These are phyloP conservation scores for Salix suchowensis DNA, from an alignment of 345 rosid genomes.

Conservation along the genomic window DNA sequence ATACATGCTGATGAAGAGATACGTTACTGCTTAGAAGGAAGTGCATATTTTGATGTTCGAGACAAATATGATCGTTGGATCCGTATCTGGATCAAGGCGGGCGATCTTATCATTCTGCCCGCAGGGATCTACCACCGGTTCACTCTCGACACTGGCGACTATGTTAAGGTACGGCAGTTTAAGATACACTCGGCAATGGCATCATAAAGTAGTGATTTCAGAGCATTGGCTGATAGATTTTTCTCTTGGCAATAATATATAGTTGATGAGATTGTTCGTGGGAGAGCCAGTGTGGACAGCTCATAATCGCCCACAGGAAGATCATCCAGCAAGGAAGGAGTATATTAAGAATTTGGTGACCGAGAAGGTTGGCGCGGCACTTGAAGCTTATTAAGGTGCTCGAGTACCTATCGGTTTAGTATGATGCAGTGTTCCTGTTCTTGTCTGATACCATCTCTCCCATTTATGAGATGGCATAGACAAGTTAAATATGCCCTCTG, in stretches of 20 bases:
- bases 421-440: neutral
- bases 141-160: constrained; percentile 74
- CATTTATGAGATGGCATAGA: too few relatives aligned
- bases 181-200: neutral
- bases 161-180: constrained; percentile 51
- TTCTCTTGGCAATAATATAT: constrained; percentile 6
- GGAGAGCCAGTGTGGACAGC: constrained; percentile 88
- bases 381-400: constrained; percentile 35
- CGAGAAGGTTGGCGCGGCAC: constrained; percentile 33
- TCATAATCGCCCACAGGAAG: constrained; percentile 79
- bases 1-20: constrained; percentile 87
- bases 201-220: neutral
- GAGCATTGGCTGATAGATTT: neutral
- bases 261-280: constrained; percentile 84
- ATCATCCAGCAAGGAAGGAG: constrained; percentile 68
- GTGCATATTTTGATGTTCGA: constrained; percentile 84
- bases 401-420: neutral
- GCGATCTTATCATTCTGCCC: constrained; percentile 73
- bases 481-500: too few relatives aligned
- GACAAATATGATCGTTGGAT: constrained; percentile 77
- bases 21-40: constrained; percentile 76
- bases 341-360: constrained; percentile 39
- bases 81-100: constrained; percentile 64
- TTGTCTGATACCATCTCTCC: neutral
- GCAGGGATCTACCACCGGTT: constrained; percentile 89